phyloP scores from a whole-genome alignment of 495 filamentous ascomycete species.

The Neurospora sp. region DNA sequence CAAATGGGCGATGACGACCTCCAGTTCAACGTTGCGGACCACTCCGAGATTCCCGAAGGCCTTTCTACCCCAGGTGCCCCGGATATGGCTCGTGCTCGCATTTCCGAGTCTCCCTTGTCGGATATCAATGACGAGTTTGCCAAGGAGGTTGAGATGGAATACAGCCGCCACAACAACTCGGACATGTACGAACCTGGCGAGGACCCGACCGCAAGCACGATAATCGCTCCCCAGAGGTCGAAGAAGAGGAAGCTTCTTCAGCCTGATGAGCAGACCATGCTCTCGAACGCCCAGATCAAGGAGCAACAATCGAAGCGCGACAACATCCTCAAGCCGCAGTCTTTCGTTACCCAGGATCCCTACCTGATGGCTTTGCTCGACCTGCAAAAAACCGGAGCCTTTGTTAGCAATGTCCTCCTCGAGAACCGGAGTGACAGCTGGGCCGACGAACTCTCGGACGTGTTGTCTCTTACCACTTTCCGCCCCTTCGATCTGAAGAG shows the following conservation, averaged over 20 bases:
- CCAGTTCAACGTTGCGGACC: slow-evolving; percentile 39
- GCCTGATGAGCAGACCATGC: slow-evolving; percentile 54
- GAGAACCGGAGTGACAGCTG: slow-evolving; percentile 66
- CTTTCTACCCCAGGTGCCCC: slow-evolving; percentile 11
- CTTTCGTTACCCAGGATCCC: slow-evolving; percentile 77
- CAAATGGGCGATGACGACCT: slow-evolving; percentile 51
- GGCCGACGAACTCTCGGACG: slow-evolving; percentile 83
- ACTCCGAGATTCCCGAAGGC: slow-evolving; percentile 31
- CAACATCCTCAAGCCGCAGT: slow-evolving; percentile 66
- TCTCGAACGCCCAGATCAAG: slow-evolving; percentile 52
- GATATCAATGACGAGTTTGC: slow-evolving; percentile 51
- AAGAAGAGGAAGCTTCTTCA: slow-evolving; percentile 71
- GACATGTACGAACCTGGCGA: slow-evolving; percentile 49
- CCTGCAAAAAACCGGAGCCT: slow-evolving; percentile 78
- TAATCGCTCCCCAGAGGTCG: slow-evolving; percentile 50
- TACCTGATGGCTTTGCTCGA: slow-evolving; percentile 78
- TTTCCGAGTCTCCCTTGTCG: slow-evolving; percentile 61
- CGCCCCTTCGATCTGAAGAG: slow-evolving; percentile 77
- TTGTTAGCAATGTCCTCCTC: slow-evolving; percentile 70
- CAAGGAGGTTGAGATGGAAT: slow-evolving; percentile 42
- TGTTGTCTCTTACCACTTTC: slow-evolving; percentile 74
- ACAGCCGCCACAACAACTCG: slow-evolving; percentile 39
- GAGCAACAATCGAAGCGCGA: slow-evolving; percentile 69
- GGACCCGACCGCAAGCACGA: slow-evolving; percentile 28
- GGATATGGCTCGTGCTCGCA: slow-evolving; percentile 41